Base-by-base conservation (phyloP, 108 stramenopile genomes). In the Cyclotella atomus region DNA sequence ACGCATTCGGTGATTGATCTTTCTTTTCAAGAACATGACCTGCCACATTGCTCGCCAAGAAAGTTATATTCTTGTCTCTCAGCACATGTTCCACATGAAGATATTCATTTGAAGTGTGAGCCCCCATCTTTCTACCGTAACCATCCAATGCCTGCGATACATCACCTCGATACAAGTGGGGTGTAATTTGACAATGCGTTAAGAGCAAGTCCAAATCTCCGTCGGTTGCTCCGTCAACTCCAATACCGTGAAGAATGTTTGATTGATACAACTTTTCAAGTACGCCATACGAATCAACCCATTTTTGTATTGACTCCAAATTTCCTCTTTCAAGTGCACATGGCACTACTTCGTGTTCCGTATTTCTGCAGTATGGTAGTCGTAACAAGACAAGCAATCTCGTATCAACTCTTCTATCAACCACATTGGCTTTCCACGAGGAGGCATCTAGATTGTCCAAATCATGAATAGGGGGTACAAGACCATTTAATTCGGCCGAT, bases 161-260 rank as follows among this genome's bases (percentile, higher is more conserved):
- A 47, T 71, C 70, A 46, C 77, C 77, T 66, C 77, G 53, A 60
- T 71, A 78, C 36, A 78, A 38, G 15, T 71, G 70, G 12, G 77
- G 77, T 23, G 60, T 34, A 35, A 71, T 52, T 5, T 49, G 53
- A 47, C 64, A 60, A 24, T 67, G 63, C 20, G 50, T 49, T 21
- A 78, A 33, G 17, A 78, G 41, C 43, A 65, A 65, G 5, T 32
- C 27, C 41, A 78, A 57, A 64, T 78, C 77, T 34, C 30, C 56
- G 12, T 16, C 36, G 17, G 53, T 29, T n/a, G 68, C 44, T 0
- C 65, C 56, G 33, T 71, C 77, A 20, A 78, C 43, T 47, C 77
- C 77, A 30, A 78, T 78, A 16, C 70, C 70, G 14, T 65, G 64
- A 32, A 78, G 63, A 36, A 67, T 52, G 0, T 78, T 66, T 32